Evolutionary conservation across 768 basidiomycete species (phyloP).

Genomic region (Harrya chromipes): DNA sequence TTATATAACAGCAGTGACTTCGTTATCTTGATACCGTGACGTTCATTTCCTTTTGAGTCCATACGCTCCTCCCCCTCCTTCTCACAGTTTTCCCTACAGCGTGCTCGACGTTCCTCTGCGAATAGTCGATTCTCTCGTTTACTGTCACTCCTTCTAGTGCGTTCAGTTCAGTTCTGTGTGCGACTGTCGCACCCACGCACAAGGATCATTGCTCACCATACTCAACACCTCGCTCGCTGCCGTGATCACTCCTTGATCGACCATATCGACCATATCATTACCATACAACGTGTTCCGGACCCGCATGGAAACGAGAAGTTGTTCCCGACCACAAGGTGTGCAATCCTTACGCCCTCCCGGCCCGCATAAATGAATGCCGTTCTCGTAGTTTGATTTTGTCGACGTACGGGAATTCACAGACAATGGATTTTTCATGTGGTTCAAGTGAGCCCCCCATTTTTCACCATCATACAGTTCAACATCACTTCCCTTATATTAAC

Average conservation of each 20-base stretch:
- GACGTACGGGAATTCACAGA: slow-evolving; percentile 91
- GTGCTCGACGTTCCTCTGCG: slow-evolving; percentile 3
- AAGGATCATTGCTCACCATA: slow-evolving; percentile 25
- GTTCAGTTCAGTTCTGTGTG: slow-evolving; percentile 21
- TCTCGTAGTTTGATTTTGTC: slow-evolving; percentile 88
- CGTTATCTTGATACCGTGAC: slow-evolving; percentile 18
- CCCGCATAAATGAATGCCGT: not conserved
- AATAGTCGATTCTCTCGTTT: slow-evolving; percentile 23
- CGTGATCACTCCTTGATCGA: slow-evolving; percentile 16
- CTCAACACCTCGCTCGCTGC: slow-evolving; percentile 23
- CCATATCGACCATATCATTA: slow-evolving; percentile 3
- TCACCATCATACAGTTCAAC: not conserved
- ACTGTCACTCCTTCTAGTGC: slow-evolving; percentile 21
- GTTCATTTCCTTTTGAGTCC: slow-evolving; percentile 7
- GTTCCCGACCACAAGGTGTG: slow-evolving; percentile 96
- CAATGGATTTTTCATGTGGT: slow-evolving; percentile 79
- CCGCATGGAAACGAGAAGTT: slow-evolving; percentile 95
- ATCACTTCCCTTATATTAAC: not conserved
- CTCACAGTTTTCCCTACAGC: slow-evolving; percentile 19
- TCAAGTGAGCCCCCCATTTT: slow-evolving; percentile 84
- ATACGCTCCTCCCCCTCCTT: not conserved
- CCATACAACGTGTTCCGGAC: slow-evolving; percentile 46
- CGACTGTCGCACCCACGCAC: slow-evolving; percentile 34
- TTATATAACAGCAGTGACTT: slow-evolving; percentile 8
- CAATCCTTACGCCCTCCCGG: not conserved